Percentiles rank a stretch among this genome's conserved stretches.
Evolutionary conservation across 106 monocot genomes (phyloP).

Genomic region (Apostasia shenzhenica): DNA sequence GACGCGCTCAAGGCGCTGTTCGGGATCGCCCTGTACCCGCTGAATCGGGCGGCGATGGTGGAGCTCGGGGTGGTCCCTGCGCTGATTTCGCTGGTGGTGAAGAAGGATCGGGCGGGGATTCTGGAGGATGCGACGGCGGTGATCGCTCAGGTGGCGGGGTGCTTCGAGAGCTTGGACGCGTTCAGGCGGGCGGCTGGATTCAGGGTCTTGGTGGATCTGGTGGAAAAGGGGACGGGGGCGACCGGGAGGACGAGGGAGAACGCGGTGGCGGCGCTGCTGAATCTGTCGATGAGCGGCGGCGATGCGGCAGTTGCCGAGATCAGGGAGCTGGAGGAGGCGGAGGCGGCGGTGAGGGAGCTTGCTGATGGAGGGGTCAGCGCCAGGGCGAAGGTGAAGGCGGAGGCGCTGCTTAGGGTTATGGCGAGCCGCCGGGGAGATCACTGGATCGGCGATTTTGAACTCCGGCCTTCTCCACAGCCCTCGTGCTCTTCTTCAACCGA

Average conservation of each 20-base stretch:
- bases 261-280: slow-evolving; percentile 62
- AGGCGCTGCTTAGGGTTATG: slow-evolving; percentile 27
- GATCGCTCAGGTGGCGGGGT: slow-evolving; percentile 78
- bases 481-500: slow-evolving; percentile 3
- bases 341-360: slow-evolving; percentile 28
- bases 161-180: slow-evolving; percentile 60
- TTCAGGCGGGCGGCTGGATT: slow-evolving; percentile 50
- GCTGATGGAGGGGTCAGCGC: slow-evolving; percentile 16
- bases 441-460: slow-evolving; percentile 7
- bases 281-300: slow-evolving; percentile 60
- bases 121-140: slow-evolving; percentile 81
- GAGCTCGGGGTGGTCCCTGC: slow-evolving; percentile 38
- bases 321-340: slow-evolving; percentile 37
- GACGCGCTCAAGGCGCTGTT: slow-evolving; percentile 80
- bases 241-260: slow-evolving; percentile 56
- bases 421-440: slow-evolving; percentile 1
- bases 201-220: slow-evolving; percentile 44
- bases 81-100: slow-evolving; percentile 40
- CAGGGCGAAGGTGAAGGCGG: slow-evolving; percentile 51
- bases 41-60: slow-evolving; percentile 46
- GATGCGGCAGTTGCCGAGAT: slow-evolving; percentile 62
- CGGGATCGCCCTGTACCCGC: slow-evolving; percentile 42
- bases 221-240: slow-evolving; percentile 25
- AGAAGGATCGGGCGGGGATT: slow-evolving; percentile 38
- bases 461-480: not conserved